Evolutionary conservation across 2,329 filamentous ascomycete genomes (phyloP).

Genomic region (Paracamarosporium sp.): DNA sequence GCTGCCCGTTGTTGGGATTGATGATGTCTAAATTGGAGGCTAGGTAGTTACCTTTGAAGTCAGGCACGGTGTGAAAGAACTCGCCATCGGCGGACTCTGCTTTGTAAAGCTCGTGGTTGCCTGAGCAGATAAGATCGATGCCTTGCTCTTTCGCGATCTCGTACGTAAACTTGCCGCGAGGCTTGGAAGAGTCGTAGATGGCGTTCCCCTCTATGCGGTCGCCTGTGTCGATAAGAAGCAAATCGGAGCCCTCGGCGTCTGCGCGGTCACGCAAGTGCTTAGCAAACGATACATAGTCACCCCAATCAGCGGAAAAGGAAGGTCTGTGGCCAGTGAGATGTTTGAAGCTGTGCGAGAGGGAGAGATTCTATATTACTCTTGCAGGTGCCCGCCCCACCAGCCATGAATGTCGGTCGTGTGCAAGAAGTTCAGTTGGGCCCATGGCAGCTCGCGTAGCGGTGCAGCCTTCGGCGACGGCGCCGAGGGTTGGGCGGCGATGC

Average conservation of each 20-base stretch:
- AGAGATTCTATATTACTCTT: conserved; percentile 74
- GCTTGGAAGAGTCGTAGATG: conserved; percentile 86
- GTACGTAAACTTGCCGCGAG: conserved; percentile 87
- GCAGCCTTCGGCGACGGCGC: conserved; percentile 79
- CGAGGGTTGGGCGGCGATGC: conserved; percentile 71
- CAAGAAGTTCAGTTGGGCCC: conserved; percentile 94
- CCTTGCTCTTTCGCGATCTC: conserved; percentile 84
- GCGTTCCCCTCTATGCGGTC: conserved; percentile 95
- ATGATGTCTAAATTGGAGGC: conserved; percentile 93
- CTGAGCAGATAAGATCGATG: conserved; percentile 84
- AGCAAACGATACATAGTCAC: conserved; percentile 94
- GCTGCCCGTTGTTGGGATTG: conserved; percentile 72
- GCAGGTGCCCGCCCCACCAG: conserved; percentile 91
- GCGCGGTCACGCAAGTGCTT: conserved; percentile 80
- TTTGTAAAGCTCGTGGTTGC: conserved; percentile 96
- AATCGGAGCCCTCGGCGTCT: conserved; percentile 78
- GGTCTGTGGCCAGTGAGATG: conserved; percentile 58
- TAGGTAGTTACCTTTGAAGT: conserved; percentile 81
- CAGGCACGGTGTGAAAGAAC: conserved; percentile 79
- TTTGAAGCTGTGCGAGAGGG: too few species aligned
- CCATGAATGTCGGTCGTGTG: conserved; percentile 58
- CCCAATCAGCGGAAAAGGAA: conserved; percentile 96
- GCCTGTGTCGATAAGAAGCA: conserved; percentile 94
- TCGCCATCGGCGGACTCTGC: conserved; percentile 78
- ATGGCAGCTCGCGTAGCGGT: conserved; percentile 82